Percentiles rank a stretch among this genome's conserved stretches.
phyloP scores from a whole-genome alignment of 208 protist genomes.

The Trypanosoma theileri region DNA sequence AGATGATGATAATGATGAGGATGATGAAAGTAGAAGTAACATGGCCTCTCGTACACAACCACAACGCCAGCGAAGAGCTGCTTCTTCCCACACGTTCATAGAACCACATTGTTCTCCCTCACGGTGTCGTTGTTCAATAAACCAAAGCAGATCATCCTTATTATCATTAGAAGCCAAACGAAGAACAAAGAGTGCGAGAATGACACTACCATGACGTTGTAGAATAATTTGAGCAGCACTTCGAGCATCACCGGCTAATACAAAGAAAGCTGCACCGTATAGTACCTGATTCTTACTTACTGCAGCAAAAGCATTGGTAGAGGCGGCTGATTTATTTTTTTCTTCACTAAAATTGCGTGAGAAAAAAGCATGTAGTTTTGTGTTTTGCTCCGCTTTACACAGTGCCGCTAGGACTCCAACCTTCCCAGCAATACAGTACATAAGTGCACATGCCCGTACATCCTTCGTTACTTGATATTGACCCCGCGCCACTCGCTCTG shows the following conservation, averaged over 20 bases:
- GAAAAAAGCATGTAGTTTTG: slow-evolving; percentile 88
- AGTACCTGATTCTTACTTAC: slow-evolving; percentile 83
- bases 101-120: slow-evolving; percentile 17
- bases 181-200: slow-evolving; percentile 77
- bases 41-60: slow-evolving; percentile 23
- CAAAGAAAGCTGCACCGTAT: slow-evolving; percentile 93
- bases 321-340: slow-evolving; percentile 70
- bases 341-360: slow-evolving; percentile 77
- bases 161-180: slow-evolving; percentile 41
- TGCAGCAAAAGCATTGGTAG: slow-evolving; percentile 90
- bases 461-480: slow-evolving; percentile 78
- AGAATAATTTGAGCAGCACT: slow-evolving; percentile 87
- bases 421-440: slow-evolving; percentile 87
- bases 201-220: slow-evolving; percentile 66
- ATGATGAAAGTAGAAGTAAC: slow-evolving; percentile 2
- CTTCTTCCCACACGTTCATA: slow-evolving; percentile 67
- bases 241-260: slow-evolving; percentile 84
- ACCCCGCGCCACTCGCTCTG: slow-evolving; percentile 73
- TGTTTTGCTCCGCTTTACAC: slow-evolving; percentile 86
- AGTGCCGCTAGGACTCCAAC: slow-evolving; percentile 84
- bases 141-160: slow-evolving; percentile 37
- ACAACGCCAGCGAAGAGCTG: slow-evolving; percentile 61
- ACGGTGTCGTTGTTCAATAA: slow-evolving; percentile 29
- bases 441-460: slow-evolving; percentile 78
- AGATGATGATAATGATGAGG: too few species aligned